Evolutionary conservation across 352 stramenopile species (phyloP).

Genomic region (Globisporangium recalcitrans): DNA sequence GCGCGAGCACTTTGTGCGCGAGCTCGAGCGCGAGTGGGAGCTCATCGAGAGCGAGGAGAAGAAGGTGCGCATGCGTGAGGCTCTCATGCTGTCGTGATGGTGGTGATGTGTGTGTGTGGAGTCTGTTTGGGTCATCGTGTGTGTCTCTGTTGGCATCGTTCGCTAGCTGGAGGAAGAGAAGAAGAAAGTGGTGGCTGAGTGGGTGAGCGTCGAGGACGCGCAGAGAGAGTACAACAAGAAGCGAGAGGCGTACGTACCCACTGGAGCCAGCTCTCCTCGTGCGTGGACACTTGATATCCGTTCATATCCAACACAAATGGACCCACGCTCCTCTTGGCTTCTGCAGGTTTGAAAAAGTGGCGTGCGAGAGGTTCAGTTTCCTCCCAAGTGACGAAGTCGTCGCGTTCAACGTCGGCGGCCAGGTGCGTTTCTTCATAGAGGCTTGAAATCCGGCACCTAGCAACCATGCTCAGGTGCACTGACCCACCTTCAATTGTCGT

Average conservation of each 20-base stretch:
- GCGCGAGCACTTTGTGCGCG: slow-evolving; percentile 42
- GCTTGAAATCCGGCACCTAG: background rate
- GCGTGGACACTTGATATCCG: too few relatives aligned
- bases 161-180: slow-evolving; percentile 64
- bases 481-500: background rate
- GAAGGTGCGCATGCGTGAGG: slow-evolving; percentile 24
- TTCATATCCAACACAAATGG: too few relatives aligned
- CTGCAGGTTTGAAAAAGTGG: slow-evolving; percentile 54
- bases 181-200: slow-evolving; percentile 68
- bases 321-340: too few relatives aligned
- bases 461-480: background rate
- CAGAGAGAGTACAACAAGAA: slow-evolving; percentile 63
- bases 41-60: slow-evolving; percentile 55
- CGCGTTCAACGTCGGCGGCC: slow-evolving; percentile 66
- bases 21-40: slow-evolving; percentile 61
- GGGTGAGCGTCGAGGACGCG: slow-evolving; percentile 55
- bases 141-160: background rate
- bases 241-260: slow-evolving; percentile 36
- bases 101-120: background rate
- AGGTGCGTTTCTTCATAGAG: slow-evolving; percentile 22
- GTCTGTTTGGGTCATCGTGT: background rate
- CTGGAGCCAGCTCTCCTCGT: too few relatives aligned
- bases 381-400: slow-evolving; percentile 41
- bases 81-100: background rate
- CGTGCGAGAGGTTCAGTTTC: slow-evolving; percentile 55